Conservation (phyloP, 116 monocot genomes). For the Dioscorea cayenensis region DNA sequence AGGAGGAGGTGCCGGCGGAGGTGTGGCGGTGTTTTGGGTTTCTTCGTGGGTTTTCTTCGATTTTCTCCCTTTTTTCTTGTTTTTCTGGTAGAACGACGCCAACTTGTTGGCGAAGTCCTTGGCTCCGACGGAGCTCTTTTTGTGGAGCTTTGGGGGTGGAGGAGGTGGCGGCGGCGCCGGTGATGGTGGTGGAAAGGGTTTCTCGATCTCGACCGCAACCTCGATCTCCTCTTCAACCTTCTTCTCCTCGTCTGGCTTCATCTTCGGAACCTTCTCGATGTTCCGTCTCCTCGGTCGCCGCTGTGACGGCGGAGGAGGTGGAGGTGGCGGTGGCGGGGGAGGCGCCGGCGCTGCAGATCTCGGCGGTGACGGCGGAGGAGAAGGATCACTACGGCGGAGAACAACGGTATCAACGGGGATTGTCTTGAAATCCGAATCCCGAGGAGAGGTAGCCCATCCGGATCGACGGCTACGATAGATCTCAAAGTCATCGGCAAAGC, state of each 20-base stretch:
- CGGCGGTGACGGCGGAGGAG: constrained; percentile 4
- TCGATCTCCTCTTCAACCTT: background rate
- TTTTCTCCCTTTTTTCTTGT: constrained; percentile 36
- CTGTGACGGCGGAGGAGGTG: constrained; percentile 10
- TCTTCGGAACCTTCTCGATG: constrained; percentile 14
- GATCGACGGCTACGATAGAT: constrained; percentile 13
- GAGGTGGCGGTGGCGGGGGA: constrained; percentile 10
- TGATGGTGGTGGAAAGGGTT: constrained; percentile 9
- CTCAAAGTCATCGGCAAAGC: constrained; percentile 40
- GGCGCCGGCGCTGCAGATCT: constrained; percentile 13
- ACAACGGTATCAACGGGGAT: constrained; percentile 26
- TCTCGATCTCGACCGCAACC: constrained; percentile 5
- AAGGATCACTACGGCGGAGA: background rate
- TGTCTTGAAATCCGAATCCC: constrained; percentile 17
- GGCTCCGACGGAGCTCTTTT: constrained; percentile 39
- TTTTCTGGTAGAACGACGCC: constrained; percentile 63
- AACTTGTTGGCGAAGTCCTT: constrained; percentile 68
- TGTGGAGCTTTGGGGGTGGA: constrained; percentile 17
- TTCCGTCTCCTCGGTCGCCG: constrained; percentile 13
- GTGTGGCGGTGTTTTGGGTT: background rate
- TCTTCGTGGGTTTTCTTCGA: constrained; percentile 19
- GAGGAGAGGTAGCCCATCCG: background rate
- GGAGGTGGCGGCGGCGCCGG: constrained; percentile 43
- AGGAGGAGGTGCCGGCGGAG: background rate
- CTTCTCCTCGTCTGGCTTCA: background rate